Evolutionary conservation across 164 flowering plant genomes (phyloP).

Genomic region (Berberis vulgaris): DNA sequence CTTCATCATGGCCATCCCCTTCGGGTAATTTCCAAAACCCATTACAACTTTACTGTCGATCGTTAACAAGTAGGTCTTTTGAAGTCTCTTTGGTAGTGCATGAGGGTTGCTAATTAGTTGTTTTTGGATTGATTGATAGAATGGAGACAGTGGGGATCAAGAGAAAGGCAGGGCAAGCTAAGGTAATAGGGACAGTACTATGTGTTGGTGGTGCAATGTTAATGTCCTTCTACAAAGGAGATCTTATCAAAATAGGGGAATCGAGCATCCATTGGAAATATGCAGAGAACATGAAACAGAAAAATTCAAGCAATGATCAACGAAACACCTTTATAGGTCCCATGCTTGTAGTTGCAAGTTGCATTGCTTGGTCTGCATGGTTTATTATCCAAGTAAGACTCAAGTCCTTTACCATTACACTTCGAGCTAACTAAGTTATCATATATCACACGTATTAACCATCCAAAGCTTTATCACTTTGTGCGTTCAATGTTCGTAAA

Average conservation of each 20-base stretch:
- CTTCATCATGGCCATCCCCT: slow-evolving; percentile 29
- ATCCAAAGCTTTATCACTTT: background rate
- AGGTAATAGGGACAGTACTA: slow-evolving; percentile 54
- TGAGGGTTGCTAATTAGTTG: background rate
- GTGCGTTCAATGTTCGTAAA: background rate
- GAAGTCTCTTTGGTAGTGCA: no score
- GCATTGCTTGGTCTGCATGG: slow-evolving; percentile 63
- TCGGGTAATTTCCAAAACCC: slow-evolving; percentile 13
- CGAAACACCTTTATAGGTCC: slow-evolving; percentile 35
- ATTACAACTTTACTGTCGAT: background rate
- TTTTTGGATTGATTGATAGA: slow-evolving; percentile 17
- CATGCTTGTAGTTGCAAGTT: slow-evolving; percentile 40
- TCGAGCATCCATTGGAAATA: slow-evolving; percentile 61
- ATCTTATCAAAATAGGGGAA: slow-evolving; percentile 28
- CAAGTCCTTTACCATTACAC: background rate
- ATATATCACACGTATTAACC: background rate
- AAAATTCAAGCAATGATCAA: slow-evolving; percentile 8
- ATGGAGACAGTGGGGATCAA: slow-evolving; percentile 50
- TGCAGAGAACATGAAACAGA: slow-evolving; percentile 20
- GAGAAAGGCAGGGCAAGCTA: slow-evolving; percentile 51
- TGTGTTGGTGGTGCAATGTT: slow-evolving; percentile 89
- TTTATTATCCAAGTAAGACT: slow-evolving; percentile 55
- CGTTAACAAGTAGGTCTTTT: no score
- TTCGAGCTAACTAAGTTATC: no score
- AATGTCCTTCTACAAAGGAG: slow-evolving; percentile 77